Evolutionary conservation across 2,329 filamentous ascomycete species (phyloP).

Genomic region (Fusarium sp.): DNA sequence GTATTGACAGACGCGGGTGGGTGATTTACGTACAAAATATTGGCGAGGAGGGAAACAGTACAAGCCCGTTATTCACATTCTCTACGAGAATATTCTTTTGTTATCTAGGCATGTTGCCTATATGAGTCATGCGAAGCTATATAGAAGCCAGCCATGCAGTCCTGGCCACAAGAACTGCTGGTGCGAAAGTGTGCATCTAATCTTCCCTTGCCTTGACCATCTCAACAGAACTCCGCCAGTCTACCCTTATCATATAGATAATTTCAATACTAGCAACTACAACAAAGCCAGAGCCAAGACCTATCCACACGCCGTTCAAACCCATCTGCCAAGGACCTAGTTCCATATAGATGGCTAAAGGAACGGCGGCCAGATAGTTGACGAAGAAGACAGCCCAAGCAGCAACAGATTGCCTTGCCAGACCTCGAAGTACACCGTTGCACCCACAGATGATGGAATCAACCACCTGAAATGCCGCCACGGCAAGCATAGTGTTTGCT

Average conservation of each 20-base stretch:
- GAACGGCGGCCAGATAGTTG: constrained; percentile 31
- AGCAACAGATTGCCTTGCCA: constrained; percentile 24
- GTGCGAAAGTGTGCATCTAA: not conserved
- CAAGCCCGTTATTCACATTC: no score
- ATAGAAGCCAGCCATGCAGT: no score
- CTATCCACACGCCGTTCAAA: constrained; percentile 26
- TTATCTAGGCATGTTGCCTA: no score
- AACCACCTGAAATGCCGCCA: constrained; percentile 16
- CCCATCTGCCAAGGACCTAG: constrained; percentile 12
- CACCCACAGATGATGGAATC: constrained; percentile 27
- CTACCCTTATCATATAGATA: constrained; percentile 23
- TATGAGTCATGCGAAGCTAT: no score
- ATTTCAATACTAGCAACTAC: constrained; percentile 15
- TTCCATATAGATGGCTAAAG: constrained; percentile 23
- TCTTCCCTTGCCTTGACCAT: constrained; percentile 21
- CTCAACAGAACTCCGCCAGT: constrained; percentile 22
- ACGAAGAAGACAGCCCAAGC: constrained; percentile 28
- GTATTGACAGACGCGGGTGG: no score
- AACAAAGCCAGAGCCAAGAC: constrained; percentile 14
- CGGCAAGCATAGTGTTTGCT: constrained; percentile 9
- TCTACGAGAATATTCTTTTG: no score
- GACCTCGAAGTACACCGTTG: constrained; percentile 23
- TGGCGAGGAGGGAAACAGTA: no score
- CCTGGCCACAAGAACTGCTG: no score
- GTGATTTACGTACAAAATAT: no score